Percentiles rank a stretch among this genome's conserved stretches.
Conservation (phyloP, 1,284 basidiomycete genomes). For the Ceratobasidium sp. region DNA sequence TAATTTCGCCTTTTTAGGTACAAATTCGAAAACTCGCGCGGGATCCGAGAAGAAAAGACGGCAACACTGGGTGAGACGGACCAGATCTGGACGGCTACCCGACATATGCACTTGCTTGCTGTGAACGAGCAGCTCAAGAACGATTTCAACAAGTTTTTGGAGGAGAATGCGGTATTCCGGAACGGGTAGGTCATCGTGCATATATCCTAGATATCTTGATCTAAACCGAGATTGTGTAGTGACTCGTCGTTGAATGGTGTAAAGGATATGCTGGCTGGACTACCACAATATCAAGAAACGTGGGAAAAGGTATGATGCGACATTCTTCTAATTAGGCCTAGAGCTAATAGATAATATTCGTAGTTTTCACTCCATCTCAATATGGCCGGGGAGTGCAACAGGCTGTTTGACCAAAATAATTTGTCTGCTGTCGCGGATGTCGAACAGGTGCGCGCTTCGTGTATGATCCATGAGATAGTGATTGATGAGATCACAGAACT, state of each 20-base stretch:
- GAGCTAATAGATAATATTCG: too few relatives aligned
- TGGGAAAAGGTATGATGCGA: slow-evolving; percentile 89
- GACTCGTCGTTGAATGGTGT: slow-evolving; percentile 84
- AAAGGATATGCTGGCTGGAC: slow-evolving; percentile 97
- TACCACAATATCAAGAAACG: slow-evolving; percentile 95
- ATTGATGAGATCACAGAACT: slow-evolving; percentile 64
- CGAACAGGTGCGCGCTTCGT: slow-evolving; percentile 74
- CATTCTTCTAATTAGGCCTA: too few relatives aligned
- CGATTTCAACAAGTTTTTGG: slow-evolving; percentile 93
- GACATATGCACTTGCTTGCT: slow-evolving; percentile 98
- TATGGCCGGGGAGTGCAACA: slow-evolving; percentile 99
- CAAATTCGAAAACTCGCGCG: slow-evolving; percentile 77
- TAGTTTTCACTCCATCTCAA: slow-evolving; percentile 95
- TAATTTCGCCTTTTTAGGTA: slow-evolving; percentile 60
- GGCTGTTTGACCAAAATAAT: slow-evolving; percentile 87
- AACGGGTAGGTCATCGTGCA: slow-evolving; percentile 58
- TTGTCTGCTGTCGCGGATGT: slow-evolving; percentile 87
- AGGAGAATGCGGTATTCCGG: slow-evolving; percentile 92
- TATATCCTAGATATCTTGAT: not conserved
- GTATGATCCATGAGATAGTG: not conserved
- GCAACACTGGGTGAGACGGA: slow-evolving; percentile 87
- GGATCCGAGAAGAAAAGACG: slow-evolving; percentile 88
- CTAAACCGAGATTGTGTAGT: slow-evolving; percentile 62
- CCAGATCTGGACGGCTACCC: slow-evolving; percentile 88
- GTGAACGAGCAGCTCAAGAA: slow-evolving; percentile 95